A percentile compares a stretch with the other conserved stretches of the same genome.
Evolutionary conservation across 805 yeast species (phyloP).

Genomic region (Cyberlindnera petersonii): DNA sequence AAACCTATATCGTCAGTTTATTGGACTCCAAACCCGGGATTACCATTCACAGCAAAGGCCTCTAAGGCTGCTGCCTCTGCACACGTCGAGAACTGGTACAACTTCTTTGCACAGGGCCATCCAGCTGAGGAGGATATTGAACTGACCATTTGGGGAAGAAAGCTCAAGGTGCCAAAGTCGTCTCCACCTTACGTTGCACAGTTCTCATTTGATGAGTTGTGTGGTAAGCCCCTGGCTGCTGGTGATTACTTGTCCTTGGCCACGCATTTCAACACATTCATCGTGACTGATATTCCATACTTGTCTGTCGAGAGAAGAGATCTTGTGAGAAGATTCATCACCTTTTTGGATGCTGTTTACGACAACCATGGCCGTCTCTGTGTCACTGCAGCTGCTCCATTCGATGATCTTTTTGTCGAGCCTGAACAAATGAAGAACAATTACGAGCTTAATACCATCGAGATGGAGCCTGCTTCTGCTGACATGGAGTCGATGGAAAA

Average conservation of each 20-base stretch:
- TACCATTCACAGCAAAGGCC: conserved; percentile 47
- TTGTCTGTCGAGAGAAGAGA: conserved; percentile 76
- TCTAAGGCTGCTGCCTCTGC: conserved; percentile 47
- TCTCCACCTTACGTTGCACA: conserved; percentile 83
- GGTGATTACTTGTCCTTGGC: conserved; percentile 92
- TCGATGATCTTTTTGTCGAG: conserved; percentile 80
- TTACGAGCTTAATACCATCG: conserved; percentile 25
- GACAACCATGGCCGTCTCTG: conserved; percentile 87
- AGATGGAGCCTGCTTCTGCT: conserved; percentile 22
- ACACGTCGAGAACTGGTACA: conserved; percentile 77
- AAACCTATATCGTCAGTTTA: conserved; percentile 80
- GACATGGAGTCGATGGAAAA: conserved; percentile 21
- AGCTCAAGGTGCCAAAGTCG: conserved; percentile 68
- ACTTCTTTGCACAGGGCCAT: conserved; percentile 66
- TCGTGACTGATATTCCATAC: conserved; percentile 91
- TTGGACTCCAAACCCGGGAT: conserved; percentile 65
- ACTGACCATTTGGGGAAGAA: conserved; percentile 84
- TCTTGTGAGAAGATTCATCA: conserved; percentile 84
- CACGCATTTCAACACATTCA: conserved; percentile 64
- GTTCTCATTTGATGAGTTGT: conserved; percentile 79
- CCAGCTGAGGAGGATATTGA: conserved; percentile 33
- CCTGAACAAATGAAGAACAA: conserved; percentile 51
- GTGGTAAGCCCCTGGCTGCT: conserved; percentile 86
- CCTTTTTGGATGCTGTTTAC: conserved; percentile 92
- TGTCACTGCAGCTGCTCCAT: conserved; percentile 84